These are phyloP conservation scores for Fusarium sp. DNA, from an alignment of 2,329 filamentous ascomycete genomes.

Conservation along the genomic window DNA sequence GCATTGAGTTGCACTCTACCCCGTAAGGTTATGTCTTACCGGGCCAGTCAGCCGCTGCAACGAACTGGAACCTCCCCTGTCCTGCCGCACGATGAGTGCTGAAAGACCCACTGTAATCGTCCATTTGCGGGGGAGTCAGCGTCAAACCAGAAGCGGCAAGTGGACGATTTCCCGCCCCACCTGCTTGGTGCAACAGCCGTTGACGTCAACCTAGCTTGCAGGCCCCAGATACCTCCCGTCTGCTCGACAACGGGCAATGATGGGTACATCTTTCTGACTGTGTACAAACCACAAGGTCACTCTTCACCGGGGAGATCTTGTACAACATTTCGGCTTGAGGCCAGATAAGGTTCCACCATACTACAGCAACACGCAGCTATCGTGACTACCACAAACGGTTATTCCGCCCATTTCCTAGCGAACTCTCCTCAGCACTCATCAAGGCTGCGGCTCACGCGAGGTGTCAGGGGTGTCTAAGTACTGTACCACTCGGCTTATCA, in stretches of 20 bases:
- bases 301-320: conserved; percentile 21
- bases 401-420: conserved; percentile 12
- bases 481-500: conserved; percentile 30
- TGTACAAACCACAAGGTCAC: conserved; percentile 5
- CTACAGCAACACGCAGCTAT: conserved; percentile 13
- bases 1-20: neutral
- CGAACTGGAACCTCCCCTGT: conserved; percentile 9
- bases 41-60: conserved; percentile 21
- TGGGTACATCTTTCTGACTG: conserved; percentile 8
- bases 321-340: neutral
- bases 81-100: neutral
- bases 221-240: conserved; percentile 8
- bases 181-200: conserved; percentile 27
- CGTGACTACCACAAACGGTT: conserved; percentile 13
- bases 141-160: conserved; percentile 35
- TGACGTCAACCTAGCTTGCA: conserved; percentile 32
- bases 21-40: neutral
- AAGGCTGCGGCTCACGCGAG: conserved; percentile 19
- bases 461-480: conserved; percentile 3
- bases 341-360: neutral
- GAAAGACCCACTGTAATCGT: conserved; percentile 8
- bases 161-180: conserved; percentile 28
- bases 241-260: conserved; percentile 4
- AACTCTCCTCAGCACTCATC: neutral
- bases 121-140: conserved; percentile 37